Conservation (phyloP, 1,284 basidiomycete genomes). For the Takashimella koratensis region DNA sequence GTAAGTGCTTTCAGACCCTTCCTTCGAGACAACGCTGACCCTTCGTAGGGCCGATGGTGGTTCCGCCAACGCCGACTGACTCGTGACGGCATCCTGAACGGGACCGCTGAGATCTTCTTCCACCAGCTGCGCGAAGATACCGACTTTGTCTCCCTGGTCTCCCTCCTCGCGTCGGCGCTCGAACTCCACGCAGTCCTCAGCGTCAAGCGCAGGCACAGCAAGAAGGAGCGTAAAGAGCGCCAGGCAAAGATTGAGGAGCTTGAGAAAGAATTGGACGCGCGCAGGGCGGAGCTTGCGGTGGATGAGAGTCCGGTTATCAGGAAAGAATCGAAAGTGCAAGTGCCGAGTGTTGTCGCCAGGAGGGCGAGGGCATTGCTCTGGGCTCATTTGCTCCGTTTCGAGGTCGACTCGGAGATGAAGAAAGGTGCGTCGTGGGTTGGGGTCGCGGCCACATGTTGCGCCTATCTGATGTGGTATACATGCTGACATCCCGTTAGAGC, state of each 20-base stretch:
- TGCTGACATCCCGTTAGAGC: too few species aligned
- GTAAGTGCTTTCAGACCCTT: constrained; percentile 51
- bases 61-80: constrained; percentile 87
- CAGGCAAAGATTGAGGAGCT: constrained; percentile 57
- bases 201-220: constrained; percentile 32
- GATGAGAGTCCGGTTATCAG: constrained; percentile 33
- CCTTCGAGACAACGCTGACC: not conserved
- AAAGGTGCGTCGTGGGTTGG: too few species aligned
- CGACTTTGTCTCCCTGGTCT: constrained; percentile 68
- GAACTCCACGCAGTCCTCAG: constrained; percentile 54
- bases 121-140: constrained; percentile 78
- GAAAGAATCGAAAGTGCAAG: constrained; percentile 26
- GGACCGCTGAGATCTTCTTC: constrained; percentile 86
- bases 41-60: constrained; percentile 83
- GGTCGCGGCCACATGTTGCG: constrained; percentile 8
- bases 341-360: constrained; percentile 42
- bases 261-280: constrained; percentile 57
- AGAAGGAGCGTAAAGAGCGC: constrained; percentile 48
- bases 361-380: constrained; percentile 73
- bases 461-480: constrained; percentile 14
- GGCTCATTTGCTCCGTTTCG: constrained; percentile 76
- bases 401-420: constrained; percentile 59
- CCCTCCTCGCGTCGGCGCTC: constrained; percentile 68
- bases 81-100: constrained; percentile 84
- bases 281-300: constrained; percentile 49